Evolutionary conservation across 73 alveolate genomes (phyloP).

Genomic region (Paramecium tetraurelia): DNA sequence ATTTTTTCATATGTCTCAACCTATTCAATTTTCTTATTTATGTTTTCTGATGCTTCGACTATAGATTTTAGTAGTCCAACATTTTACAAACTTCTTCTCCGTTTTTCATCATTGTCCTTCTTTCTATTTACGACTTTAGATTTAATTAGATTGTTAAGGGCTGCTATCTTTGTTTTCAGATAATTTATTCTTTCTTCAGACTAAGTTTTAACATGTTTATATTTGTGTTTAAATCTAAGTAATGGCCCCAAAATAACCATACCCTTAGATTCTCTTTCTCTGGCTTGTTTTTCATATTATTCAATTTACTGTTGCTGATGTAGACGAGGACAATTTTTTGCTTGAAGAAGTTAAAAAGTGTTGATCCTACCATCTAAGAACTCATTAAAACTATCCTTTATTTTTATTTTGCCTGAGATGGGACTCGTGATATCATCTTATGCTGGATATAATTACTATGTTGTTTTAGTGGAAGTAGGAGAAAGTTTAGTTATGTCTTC

Average conservation of each 20-base stretch:
- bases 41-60: background rate
- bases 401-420: background rate
- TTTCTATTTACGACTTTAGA: background rate
- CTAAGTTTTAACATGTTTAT: conserved; percentile 8
- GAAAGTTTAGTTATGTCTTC: background rate
- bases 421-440: background rate
- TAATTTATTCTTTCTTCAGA: background rate
- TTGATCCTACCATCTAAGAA: background rate
- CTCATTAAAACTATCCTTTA: background rate
- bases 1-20: background rate
- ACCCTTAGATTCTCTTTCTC: background rate
- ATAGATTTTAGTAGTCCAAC: background rate
- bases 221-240: background rate
- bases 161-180: background rate
- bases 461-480: background rate
- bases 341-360: background rate
- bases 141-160: background rate
- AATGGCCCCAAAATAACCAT: background rate
- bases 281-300: background rate
- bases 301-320: background rate
- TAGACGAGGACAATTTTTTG: background rate
- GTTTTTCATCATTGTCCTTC: background rate
- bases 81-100: background rate
- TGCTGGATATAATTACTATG: background rate
- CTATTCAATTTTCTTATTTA: background rate